Base-by-base conservation (phyloP, 768 basidiomycete genomes). In the Xanthoconium purpureum region DNA sequence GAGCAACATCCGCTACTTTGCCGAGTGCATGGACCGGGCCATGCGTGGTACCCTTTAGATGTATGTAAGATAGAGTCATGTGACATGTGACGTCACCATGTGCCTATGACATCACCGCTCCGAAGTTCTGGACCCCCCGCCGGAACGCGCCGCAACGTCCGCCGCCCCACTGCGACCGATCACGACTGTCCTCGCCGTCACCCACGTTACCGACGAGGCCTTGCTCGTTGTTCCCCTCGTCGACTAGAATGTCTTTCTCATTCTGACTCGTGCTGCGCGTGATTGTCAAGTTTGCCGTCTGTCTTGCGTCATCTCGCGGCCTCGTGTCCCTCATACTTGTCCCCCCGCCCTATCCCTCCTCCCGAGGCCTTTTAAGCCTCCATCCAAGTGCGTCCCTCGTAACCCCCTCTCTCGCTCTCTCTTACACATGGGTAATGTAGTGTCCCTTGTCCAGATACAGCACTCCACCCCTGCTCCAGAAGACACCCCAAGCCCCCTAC, bases 1-100 rank as follows among this genome's bases (percentile, higher is more conserved):
- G 45, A 67, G 77, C 57, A 97, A 95, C 73, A 72, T 96, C n/a
- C 55, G 72, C 36, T 89, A 89, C 71, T 84, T 93, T 78, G 91
- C 87, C 20, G 77, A 77, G 68, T 75, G 75, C 62, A 69, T 94
- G 59, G 89, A 93, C 74, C 78, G 74, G 67, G 88, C 79, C 13
- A 83, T 91, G 47, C 80, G 84, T 38, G 77, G 78, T 6, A 63
- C 71, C 52, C 61, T 80, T 55, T 79, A 67, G 57, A 24, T 24
- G 24, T 24, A 24, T 24, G 24, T 24, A 24, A 24, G 24, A 24
- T 24, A 24, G 24, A 24, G 24, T 24, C 24, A 46, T 38, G 20
- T 49, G 46, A 36, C 30, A 40, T 40, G 14, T 55, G 42, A 45
- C 24, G 54, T 55, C 47, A 47, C 11, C 13, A 35, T 35, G 9